These are phyloP conservation scores for Aspergillus glaucus DNA, from an alignment of 2,329 filamentous ascomycete genomes.

Conservation along the genomic window DNA sequence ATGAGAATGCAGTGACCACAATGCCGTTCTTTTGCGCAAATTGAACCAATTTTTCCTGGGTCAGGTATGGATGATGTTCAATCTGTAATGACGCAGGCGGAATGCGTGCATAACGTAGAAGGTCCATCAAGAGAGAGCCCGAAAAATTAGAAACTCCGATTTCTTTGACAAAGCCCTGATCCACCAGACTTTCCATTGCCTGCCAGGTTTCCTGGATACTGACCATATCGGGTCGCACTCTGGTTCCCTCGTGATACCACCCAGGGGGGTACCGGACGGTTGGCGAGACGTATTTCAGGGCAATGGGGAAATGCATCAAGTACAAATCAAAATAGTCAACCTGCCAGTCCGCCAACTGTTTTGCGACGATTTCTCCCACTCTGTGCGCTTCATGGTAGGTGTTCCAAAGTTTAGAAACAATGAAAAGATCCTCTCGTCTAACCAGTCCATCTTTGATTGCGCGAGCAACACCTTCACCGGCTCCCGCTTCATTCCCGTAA, in stretches of 20 bases:
- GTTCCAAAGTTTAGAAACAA: constrained; percentile 91
- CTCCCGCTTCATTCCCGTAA: constrained; percentile 77
- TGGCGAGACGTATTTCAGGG: constrained; percentile 79
- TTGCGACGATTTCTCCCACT: constrained; percentile 68
- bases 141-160: constrained; percentile 85
- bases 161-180: constrained; percentile 60
- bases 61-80: constrained; percentile 85
- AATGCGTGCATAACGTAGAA: constrained; percentile 70
- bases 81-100: constrained; percentile 74
- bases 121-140: constrained; percentile 68
- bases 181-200: constrained; percentile 70
- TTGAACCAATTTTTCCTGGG: constrained; percentile 64
- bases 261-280: constrained; percentile 71
- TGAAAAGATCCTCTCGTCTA: constrained; percentile 81
- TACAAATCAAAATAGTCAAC: constrained; percentile 87
- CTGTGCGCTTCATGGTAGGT: constrained; percentile 76
- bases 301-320: constrained; percentile 82
- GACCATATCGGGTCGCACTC: constrained; percentile 60
- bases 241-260: constrained; percentile 61
- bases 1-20: constrained; percentile 74
- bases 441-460: constrained; percentile 76
- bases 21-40: constrained; percentile 66
- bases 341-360: constrained; percentile 75
- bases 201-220: constrained; percentile 76
- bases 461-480: constrained; percentile 67